Evolutionary conservation across 2,329 filamentous ascomycete genomes (phyloP).

Genomic region (Aspergillus intermedius): DNA sequence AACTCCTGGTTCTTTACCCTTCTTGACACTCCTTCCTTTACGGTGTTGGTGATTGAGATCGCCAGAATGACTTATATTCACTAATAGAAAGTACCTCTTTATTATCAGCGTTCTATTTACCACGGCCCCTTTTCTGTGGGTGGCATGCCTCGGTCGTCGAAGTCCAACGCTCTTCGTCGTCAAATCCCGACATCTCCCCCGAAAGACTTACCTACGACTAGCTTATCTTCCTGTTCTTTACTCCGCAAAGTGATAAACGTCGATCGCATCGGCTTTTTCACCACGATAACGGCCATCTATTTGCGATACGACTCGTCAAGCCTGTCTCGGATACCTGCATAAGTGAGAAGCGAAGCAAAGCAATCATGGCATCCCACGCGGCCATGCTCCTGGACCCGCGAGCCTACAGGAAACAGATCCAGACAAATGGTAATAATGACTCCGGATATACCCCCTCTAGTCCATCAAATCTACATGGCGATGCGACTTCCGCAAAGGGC

Average conservation of each 20-base stretch:
- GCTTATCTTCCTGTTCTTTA: background rate
- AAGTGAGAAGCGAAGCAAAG: slow-evolving; percentile 1
- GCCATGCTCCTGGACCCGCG: slow-evolving; percentile 41
- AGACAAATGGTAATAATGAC: slow-evolving; percentile 26
- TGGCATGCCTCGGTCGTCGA: background rate
- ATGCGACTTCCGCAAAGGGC: slow-evolving; percentile 1
- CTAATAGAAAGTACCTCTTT: background rate
- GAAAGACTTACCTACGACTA: background rate
- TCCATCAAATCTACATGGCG: slow-evolving; percentile 6
- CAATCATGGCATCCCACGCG: slow-evolving; percentile 34
- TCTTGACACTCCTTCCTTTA: background rate
- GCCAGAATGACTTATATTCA: background rate
- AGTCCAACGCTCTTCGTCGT: background rate
- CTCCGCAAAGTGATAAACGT: background rate
- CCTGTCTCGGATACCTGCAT: slow-evolving; percentile 11
- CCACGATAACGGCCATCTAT: background rate
- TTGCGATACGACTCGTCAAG: background rate
- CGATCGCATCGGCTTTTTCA: background rate
- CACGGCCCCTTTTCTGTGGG: background rate
- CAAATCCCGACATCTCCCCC: background rate
- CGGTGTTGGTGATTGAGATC: background rate
- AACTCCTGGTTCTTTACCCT: background rate
- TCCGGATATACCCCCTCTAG: slow-evolving; percentile 5
- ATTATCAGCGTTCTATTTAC: background rate
- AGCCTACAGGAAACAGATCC: slow-evolving; percentile 31